Conservation (phyloP, 78 protist species). For the Capsaspora owczarzaki region DNA sequence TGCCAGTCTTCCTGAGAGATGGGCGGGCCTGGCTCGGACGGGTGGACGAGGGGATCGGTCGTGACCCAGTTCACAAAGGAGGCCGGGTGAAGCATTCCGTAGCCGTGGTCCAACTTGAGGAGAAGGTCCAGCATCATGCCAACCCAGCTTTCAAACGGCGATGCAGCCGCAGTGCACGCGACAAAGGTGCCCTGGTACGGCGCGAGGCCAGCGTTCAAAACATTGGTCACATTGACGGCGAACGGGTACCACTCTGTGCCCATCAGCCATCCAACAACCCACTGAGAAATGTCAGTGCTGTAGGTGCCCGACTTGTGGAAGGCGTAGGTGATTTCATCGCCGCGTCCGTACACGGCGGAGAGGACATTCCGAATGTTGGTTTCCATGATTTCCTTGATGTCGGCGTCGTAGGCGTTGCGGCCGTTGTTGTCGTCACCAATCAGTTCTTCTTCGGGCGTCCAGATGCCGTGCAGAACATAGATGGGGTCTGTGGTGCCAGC, state of each 20-base stretch:
- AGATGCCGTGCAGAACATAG: background rate
- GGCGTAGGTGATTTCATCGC: background rate
- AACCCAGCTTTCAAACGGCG: conserved; percentile 18
- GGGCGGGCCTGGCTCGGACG: background rate
- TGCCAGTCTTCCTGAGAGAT: conserved; percentile 13
- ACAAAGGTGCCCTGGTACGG: background rate
- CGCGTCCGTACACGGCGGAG: background rate
- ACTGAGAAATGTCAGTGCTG: background rate
- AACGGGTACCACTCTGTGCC: conserved; percentile 2
- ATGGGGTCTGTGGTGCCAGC: background rate
- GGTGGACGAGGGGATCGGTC: conserved; percentile 5
- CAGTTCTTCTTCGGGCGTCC: background rate
- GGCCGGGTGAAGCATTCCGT: background rate
- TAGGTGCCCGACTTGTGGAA: background rate
- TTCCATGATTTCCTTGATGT: background rate
- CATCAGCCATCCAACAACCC: background rate
- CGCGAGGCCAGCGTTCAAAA: background rate
- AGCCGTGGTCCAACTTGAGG: background rate
- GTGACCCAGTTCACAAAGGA: conserved; percentile 21
- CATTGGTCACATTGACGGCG: background rate
- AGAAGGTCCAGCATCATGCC: conserved; percentile 4
- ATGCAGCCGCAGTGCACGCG: background rate
- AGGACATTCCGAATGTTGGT: background rate
- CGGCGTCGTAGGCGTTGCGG: background rate
- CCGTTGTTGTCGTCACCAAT: background rate